Conservation (phyloP, 495 filamentous ascomycete genomes). For the Patellaria atrata region DNA sequence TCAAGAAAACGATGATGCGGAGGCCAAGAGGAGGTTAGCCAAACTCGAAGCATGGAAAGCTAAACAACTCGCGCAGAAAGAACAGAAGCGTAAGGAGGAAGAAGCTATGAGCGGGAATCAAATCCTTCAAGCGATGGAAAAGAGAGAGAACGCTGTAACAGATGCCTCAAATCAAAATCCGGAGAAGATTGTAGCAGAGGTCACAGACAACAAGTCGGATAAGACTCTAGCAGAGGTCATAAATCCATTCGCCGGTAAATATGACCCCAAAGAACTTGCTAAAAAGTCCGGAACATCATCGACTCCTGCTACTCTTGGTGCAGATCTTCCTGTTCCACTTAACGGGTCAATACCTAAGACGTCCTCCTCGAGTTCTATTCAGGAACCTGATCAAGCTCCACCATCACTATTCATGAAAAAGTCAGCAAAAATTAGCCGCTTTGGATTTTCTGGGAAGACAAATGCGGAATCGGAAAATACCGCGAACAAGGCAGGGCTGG, state of each 20-base stretch:
- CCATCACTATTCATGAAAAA: conserved; percentile 26
- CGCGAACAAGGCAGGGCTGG: conserved; percentile 54
- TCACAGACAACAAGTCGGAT: neutral
- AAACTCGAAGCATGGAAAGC: conserved; percentile 87
- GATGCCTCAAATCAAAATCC: neutral
- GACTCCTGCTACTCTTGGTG: neutral
- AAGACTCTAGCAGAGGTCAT: conserved; percentile 33
- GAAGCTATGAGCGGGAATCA: conserved; percentile 8
- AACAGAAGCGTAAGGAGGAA: conserved; percentile 50
- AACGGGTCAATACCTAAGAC: no score
- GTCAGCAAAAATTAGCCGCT: conserved; percentile 53
- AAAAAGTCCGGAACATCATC: conserved; percentile 40
- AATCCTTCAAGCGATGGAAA: conserved; percentile 3
- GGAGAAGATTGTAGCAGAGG: neutral
- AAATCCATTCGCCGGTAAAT: conserved; percentile 52
- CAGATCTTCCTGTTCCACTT: neutral
- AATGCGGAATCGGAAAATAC: conserved; percentile 49
- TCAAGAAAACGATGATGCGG: no score
- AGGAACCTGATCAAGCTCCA: conserved; percentile 40
- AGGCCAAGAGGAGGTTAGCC: no score
- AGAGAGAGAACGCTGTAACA: neutral
- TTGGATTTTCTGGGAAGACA: conserved; percentile 60
- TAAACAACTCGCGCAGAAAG: conserved; percentile 59
- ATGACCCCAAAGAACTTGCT: conserved; percentile 59
- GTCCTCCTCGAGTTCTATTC: conserved; percentile 48